Conservation (phyloP, 2,329 filamentous ascomycete species). For the Knufia fluminis region DNA sequence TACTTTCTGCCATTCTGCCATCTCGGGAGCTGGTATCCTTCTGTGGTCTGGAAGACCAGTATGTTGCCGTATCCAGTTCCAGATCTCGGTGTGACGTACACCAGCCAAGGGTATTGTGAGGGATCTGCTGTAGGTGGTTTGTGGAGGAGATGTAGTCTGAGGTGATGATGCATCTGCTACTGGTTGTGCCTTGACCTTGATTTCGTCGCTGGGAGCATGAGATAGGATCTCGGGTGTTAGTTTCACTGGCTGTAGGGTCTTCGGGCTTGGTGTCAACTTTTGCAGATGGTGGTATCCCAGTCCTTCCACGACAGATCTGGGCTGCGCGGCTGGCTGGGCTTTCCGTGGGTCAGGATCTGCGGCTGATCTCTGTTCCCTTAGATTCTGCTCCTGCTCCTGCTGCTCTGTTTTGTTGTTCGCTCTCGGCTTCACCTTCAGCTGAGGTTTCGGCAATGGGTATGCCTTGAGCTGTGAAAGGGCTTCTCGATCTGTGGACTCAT, state of each 20-base stretch:
- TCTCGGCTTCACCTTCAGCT: slow-evolving; percentile 1
- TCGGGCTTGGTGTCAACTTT: neutral
- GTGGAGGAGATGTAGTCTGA: slow-evolving; percentile 23
- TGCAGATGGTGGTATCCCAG: neutral
- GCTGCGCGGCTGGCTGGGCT: neutral
- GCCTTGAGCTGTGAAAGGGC: slow-evolving; percentile 30
- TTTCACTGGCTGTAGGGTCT: neutral
- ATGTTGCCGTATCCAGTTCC: slow-evolving; percentile 31
- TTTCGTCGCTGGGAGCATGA: slow-evolving; percentile 6
- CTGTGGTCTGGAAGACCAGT: slow-evolving; percentile 28
- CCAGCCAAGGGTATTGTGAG: slow-evolving; percentile 25
- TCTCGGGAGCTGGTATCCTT: slow-evolving; percentile 5
- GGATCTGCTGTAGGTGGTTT: slow-evolving; percentile 28
- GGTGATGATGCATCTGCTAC: slow-evolving; percentile 8
- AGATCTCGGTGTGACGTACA: slow-evolving; percentile 31
- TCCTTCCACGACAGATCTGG: neutral
- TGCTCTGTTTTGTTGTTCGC: neutral
- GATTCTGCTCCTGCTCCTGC: neutral
- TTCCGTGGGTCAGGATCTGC: neutral
- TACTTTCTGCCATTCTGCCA: slow-evolving; percentile 23
- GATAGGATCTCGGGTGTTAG: slow-evolving; percentile 5
- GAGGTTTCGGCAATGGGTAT: neutral
- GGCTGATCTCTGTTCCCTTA: neutral
- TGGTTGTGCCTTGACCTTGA: slow-evolving; percentile 9
- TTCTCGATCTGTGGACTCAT: slow-evolving; percentile 32